phyloP scores from a whole-genome alignment of 148 eudicot species.

The Euryodendron excelsum region DNA sequence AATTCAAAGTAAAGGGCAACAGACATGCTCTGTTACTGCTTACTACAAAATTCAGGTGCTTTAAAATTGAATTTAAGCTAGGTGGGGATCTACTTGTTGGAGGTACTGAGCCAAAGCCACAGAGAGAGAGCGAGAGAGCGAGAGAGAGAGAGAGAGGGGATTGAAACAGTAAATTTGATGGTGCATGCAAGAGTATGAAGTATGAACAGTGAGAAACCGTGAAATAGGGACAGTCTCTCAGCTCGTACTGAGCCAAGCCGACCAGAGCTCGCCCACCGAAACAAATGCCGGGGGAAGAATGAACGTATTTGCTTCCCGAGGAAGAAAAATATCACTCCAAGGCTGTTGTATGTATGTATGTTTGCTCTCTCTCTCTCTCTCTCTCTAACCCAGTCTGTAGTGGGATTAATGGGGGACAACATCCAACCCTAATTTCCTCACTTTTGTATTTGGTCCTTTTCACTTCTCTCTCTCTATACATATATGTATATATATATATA shows the following conservation, averaged over 20 bases:
- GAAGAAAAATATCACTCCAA: not conserved
- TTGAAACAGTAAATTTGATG: conserved; percentile 32
- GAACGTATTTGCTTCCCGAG: conserved; percentile 43
- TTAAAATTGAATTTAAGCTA: too few relatives aligned
- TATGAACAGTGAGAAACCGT: conserved; percentile 33
- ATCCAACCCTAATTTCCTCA: too few relatives aligned
- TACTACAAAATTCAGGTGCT: too few relatives aligned
- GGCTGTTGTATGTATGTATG: conserved; percentile 12
- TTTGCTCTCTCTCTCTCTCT: too few relatives aligned
- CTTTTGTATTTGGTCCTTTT: conserved; percentile 29
- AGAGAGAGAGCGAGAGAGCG: too few relatives aligned
- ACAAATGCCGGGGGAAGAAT: conserved; percentile 49
- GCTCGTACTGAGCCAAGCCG: conserved; percentile 30
- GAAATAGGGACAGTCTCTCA: conserved; percentile 18
- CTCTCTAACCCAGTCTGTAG: too few relatives aligned
- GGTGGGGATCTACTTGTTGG: too few relatives aligned
- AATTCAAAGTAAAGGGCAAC: too few relatives aligned
- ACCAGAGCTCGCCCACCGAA: conserved; percentile 63
- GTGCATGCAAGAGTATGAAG: conserved; percentile 23
- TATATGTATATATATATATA: not conserved
- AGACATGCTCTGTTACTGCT: too few relatives aligned
- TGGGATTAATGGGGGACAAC: too few relatives aligned
- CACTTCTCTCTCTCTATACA: not conserved
- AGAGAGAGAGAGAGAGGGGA: too few relatives aligned
- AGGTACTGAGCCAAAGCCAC: not conserved